These are phyloP conservation scores for Sedum album DNA, from an alignment of 164 flowering plant species.

Conservation along the genomic window DNA sequence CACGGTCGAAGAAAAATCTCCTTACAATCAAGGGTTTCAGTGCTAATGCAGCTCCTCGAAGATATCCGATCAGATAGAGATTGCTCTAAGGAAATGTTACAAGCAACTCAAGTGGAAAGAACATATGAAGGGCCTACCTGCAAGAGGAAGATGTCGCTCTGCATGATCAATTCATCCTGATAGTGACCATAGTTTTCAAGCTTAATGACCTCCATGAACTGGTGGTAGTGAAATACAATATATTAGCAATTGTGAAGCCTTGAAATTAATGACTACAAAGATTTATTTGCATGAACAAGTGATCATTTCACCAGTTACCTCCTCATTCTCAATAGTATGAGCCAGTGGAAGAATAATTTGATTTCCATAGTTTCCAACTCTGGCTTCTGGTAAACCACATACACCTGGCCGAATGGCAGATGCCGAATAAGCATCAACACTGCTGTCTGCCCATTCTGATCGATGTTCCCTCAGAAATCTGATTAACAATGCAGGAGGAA, in stretches of 20 bases:
- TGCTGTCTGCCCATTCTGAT: constrained; percentile 68
- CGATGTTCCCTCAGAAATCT: constrained; percentile 62
- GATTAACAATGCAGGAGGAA: constrained; percentile 57
- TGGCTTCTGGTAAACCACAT: constrained; percentile 34
- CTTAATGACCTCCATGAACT: constrained; percentile 40
- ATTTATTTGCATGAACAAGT: not conserved
- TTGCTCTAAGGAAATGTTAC: not conserved
- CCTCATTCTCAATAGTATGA: constrained; percentile 62
- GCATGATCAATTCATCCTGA: constrained; percentile 31
- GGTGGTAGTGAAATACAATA: not conserved
- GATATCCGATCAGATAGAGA: no score
- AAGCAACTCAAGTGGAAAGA: not conserved
- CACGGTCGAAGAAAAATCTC: not conserved
- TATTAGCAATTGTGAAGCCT: not conserved
- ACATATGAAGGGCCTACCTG: constrained; percentile 20
- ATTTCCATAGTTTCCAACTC: constrained; percentile 43
- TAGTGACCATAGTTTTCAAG: constrained; percentile 29
- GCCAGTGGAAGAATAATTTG: constrained; percentile 63
- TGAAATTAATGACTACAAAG: not conserved
- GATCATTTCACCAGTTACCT: constrained; percentile 25
- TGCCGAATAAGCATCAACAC: constrained; percentile 60
- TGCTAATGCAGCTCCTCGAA: not conserved
- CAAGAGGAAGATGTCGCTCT: constrained; percentile 29
- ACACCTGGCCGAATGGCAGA: constrained; percentile 49
- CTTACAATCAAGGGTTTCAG: no score